Base-by-base conservation (phyloP, 176 grass and related monocot genomes). In the Echinochloa phyllopogon region DNA sequence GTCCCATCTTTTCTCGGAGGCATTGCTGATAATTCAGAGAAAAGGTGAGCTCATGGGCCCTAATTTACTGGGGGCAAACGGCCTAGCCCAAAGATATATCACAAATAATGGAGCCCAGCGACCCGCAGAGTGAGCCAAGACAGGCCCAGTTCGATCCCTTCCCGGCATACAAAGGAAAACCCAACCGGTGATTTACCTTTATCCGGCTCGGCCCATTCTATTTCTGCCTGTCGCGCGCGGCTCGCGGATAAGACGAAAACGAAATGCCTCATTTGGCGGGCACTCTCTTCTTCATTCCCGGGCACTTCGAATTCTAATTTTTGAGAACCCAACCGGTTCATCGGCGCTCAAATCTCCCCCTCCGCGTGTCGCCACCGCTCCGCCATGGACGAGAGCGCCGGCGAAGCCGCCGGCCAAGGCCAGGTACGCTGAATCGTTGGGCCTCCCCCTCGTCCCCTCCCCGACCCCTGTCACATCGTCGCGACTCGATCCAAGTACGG, bases 371-470 rank as follows among this genome's bases (percentile, higher is more conserved):
- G 67, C 37, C 18, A 20, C 60, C 14, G 20, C 47, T 1, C 48
- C 78, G 6, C 65, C 50, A 90, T 90, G 88, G 88, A 42, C 8
- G 79, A 65, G 27, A 2, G 9, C 72, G 73, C 65, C 27, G 72
- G 21, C 0, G 88, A 86, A 44, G 57, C 64, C 20, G 47, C 25
- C 15, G 20, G 2, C 2, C 38, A 64, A 63, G 65, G 4, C 73
- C 65, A 86, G 88, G 84, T 87, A 87, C 27, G 40, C 56, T 1
- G 39, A 43, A 38, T 58, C 39, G 21, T 7, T 25, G 23, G 20
- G 5, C 11, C 10, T 17, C 2, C 37, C 5, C 3, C 48, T 43
- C 48, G 5, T 74, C 84, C 42, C 23, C 7, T 14, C 29, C 36
- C 47, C 20, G 21, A 1, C 2, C 25, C 16, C 57, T 57, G 57